Conservation (phyloP, 768 basidiomycete genomes). For the Tricholoma bakamatsutake region DNA sequence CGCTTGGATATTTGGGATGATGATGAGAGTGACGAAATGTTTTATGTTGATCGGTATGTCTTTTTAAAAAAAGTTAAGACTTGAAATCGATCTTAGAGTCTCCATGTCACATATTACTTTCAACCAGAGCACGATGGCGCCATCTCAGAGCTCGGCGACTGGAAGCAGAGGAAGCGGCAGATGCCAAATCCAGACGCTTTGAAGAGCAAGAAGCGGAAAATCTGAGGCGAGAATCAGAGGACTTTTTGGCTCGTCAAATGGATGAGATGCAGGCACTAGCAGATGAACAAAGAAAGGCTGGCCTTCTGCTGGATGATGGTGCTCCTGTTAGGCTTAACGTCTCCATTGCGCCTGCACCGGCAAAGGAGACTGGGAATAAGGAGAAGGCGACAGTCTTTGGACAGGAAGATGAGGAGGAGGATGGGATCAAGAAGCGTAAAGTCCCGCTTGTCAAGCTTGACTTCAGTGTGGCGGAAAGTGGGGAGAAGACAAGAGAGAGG, state of each 20-base stretch:
- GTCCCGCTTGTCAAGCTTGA: slow-evolving; percentile 87
- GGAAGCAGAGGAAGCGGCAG: slow-evolving; percentile 74
- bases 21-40: slow-evolving; percentile 88
- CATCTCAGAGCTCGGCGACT: slow-evolving; percentile 65
- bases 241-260: slow-evolving; percentile 91
- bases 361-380: slow-evolving; percentile 39
- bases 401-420: slow-evolving; percentile 85
- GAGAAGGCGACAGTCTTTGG: slow-evolving; percentile 61
- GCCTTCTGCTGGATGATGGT: slow-evolving; percentile 86
- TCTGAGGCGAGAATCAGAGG: slow-evolving; percentile 85
- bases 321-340: slow-evolving; percentile 86
- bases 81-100: slow-evolving; percentile 4
- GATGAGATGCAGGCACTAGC: slow-evolving; percentile 91
- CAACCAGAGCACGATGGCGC: slow-evolving; percentile 76
- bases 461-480: slow-evolving; percentile 75
- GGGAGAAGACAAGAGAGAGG: slow-evolving; percentile 73
- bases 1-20: slow-evolving; percentile 88
- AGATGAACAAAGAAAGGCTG: slow-evolving; percentile 86
- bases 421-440: slow-evolving; percentile 75
- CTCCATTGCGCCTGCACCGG: slow-evolving; percentile 47
- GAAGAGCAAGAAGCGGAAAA: slow-evolving; percentile 87
- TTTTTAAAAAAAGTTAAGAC: background rate
- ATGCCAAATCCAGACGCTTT: slow-evolving; percentile 73
- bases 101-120: background rate
- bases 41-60: slow-evolving; percentile 84